A percentile compares a stretch with the other conserved stretches of the same genome.
Evolutionary conservation across 495 filamentous ascomycete species (phyloP).

Genomic region (Podospora bellae-mahoneyi): DNA sequence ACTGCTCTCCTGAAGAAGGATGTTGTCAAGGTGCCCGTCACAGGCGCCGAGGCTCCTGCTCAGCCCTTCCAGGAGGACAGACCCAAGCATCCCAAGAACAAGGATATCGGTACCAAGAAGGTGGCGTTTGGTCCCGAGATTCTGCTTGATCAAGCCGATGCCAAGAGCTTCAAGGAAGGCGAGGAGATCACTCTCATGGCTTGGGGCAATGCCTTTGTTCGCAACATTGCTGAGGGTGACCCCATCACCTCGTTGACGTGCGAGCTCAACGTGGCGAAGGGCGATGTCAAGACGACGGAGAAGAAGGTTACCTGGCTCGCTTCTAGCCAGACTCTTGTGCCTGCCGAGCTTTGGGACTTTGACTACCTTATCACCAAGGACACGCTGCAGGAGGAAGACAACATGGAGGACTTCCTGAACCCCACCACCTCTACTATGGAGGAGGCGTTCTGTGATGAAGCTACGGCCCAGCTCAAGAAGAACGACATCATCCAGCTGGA

Average conservation of each 20-base stretch:
- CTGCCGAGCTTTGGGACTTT: slow-evolving; percentile 84
- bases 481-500: slow-evolving; percentile 93
- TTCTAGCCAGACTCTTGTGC: slow-evolving; percentile 66
- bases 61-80: slow-evolving; percentile 67
- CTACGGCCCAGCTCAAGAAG: slow-evolving; percentile 68
- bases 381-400: slow-evolving; percentile 76
- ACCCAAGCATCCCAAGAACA: slow-evolving; percentile 84
- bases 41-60: slow-evolving; percentile 58
- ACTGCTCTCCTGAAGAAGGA: slow-evolving; percentile 71
- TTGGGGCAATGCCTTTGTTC: slow-evolving; percentile 89
- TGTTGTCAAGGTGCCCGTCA: slow-evolving; percentile 63
- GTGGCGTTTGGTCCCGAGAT: slow-evolving; percentile 69
- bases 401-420: slow-evolving; percentile 76
- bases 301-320: slow-evolving; percentile 95
- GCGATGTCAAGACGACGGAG: slow-evolving; percentile 88
- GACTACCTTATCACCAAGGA: slow-evolving; percentile 93
- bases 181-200: slow-evolving; percentile 96
- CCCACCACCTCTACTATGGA: slow-evolving; percentile 71
- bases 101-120: slow-evolving; percentile 77
- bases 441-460: slow-evolving; percentile 73
- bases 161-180: slow-evolving; percentile 70
- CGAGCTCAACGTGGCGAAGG: slow-evolving; percentile 72
- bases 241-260: slow-evolving; percentile 66
- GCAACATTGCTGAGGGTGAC: slow-evolving; percentile 51
- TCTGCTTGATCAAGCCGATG: slow-evolving; percentile 82